A percentile compares a stretch with the other conserved stretches of the same genome.
Conservation (phyloP, 2,329 filamentous ascomycete species). For the Verticillium nubilum region DNA sequence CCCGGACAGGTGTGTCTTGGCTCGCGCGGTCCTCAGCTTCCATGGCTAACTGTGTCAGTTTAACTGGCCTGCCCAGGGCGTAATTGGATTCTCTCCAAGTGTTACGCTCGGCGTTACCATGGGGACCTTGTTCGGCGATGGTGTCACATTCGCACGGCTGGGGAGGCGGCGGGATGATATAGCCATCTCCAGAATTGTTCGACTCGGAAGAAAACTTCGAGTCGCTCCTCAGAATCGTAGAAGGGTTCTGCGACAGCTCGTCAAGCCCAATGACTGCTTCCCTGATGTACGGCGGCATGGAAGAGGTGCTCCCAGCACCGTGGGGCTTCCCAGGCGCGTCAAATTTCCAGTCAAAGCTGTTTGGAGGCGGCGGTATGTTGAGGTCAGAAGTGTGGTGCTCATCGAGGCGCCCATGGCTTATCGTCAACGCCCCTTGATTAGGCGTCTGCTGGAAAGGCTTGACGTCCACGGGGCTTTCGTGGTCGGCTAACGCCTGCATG, state of each 20-base stretch:
- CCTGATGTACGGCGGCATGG: neutral
- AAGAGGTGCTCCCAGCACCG: neutral
- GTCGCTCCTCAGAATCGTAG: neutral
- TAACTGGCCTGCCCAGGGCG: constrained; percentile 8
- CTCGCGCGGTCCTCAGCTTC: constrained; percentile 13
- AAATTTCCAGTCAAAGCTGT: neutral
- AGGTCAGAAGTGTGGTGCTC: neutral
- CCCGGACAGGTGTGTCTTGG: constrained; percentile 18
- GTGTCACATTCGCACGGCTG: neutral
- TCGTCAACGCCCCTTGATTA: neutral
- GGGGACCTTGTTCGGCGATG: neutral
- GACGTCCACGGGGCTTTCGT: neutral
- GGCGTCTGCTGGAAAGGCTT: neutral
- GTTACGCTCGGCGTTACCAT: constrained; percentile 2
- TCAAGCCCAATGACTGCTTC: neutral
- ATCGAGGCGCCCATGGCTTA: too few species aligned
- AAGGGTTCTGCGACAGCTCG: neutral
- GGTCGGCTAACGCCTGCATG: neutral
- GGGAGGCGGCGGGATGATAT: neutral
- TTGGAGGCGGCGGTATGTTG: neutral
- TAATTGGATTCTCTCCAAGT: constrained; percentile 17
- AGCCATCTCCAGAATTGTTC: neutral
- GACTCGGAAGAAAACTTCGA: neutral
- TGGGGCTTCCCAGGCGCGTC: neutral
- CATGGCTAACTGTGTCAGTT: constrained; percentile 1